Evolutionary conservation across 1,284 basidiomycete genomes (phyloP).

Genomic region (Puccinia triticina): DNA sequence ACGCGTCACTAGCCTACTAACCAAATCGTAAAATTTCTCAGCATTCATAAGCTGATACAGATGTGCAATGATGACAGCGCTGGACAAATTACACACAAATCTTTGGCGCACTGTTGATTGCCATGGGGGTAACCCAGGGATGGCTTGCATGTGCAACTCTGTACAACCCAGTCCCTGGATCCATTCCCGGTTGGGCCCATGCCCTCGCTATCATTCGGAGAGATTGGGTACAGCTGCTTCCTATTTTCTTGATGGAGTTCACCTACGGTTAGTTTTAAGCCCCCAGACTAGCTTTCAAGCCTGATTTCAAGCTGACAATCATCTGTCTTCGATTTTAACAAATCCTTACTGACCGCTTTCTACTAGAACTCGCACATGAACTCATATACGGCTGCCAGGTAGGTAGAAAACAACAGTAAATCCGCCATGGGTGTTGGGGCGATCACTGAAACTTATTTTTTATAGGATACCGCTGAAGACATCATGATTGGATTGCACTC

Average conservation of each 20-base stretch:
- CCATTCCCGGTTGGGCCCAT: constrained; percentile 21
- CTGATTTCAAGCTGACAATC: neutral
- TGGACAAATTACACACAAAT: constrained; percentile 47
- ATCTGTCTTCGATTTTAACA: neutral
- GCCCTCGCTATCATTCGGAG: constrained; percentile 26
- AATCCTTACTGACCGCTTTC: neutral
- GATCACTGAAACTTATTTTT: neutral
- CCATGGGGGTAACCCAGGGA: constrained; percentile 47
- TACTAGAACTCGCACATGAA: constrained; percentile 42
- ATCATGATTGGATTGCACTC: constrained; percentile 36
- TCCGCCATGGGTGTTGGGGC: no score
- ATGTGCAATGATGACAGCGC: constrained; percentile 14
- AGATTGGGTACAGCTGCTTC: constrained; percentile 7
- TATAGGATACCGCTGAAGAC: constrained; percentile 47
- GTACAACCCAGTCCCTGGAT: constrained; percentile 26
- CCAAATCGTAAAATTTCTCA: neutral
- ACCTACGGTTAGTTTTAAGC: constrained; percentile 14
- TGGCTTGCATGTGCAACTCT: constrained; percentile 41
- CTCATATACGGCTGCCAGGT: constrained; percentile 48
- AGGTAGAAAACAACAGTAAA: neutral
- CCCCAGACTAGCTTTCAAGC: neutral
- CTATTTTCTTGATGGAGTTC: constrained; percentile 48
- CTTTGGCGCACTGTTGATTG: constrained; percentile 41
- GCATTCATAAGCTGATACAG: neutral
- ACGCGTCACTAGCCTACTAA: neutral